A percentile compares a stretch with the other conserved stretches of the same genome.
Evolutionary conservation across 1,284 basidiomycete species (phyloP).

Genomic region (Moesziomyces aphidis): DNA sequence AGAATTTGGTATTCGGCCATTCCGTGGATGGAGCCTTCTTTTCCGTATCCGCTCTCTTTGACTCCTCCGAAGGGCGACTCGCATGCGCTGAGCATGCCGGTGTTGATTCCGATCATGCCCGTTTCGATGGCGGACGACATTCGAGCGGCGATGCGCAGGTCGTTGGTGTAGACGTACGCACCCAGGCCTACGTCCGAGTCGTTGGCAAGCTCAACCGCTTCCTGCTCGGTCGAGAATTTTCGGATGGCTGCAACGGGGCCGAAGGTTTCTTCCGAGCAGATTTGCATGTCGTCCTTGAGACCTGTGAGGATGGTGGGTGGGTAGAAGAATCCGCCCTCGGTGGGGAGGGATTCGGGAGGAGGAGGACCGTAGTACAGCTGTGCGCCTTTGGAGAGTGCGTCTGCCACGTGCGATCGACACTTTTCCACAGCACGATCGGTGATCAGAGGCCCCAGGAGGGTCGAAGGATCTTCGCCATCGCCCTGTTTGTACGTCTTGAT

Average conservation of each 20-base stretch:
- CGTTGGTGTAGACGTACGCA: constrained; percentile 50
- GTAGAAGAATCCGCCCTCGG: constrained; percentile 48
- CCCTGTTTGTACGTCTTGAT: constrained; percentile 40
- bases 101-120: constrained; percentile 57
- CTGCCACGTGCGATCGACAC: constrained; percentile 31
- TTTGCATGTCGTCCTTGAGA: constrained; percentile 45
- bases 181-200: constrained; percentile 48
- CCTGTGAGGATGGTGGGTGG: constrained; percentile 57
- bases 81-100: constrained; percentile 44
- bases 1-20: constrained; percentile 40
- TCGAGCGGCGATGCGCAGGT: constrained; percentile 33
- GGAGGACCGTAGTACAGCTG: constrained; percentile 30
- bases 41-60: constrained; percentile 42
- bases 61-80: constrained; percentile 44
- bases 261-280: constrained; percentile 58
- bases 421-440: constrained; percentile 42
- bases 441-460: constrained; percentile 39
- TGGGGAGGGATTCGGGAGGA: constrained; percentile 4
- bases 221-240: constrained; percentile 53
- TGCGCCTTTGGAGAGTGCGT: constrained; percentile 39
- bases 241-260: constrained; percentile 56
- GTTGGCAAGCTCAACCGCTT: constrained; percentile 49
- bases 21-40: constrained; percentile 30
- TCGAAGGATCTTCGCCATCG: constrained; percentile 35
- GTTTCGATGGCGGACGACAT: constrained; percentile 43